Evolutionary conservation across 371 early-diverging fungal genomes (phyloP).

Genomic region (Batrachochytrium dendrobatidis): DNA sequence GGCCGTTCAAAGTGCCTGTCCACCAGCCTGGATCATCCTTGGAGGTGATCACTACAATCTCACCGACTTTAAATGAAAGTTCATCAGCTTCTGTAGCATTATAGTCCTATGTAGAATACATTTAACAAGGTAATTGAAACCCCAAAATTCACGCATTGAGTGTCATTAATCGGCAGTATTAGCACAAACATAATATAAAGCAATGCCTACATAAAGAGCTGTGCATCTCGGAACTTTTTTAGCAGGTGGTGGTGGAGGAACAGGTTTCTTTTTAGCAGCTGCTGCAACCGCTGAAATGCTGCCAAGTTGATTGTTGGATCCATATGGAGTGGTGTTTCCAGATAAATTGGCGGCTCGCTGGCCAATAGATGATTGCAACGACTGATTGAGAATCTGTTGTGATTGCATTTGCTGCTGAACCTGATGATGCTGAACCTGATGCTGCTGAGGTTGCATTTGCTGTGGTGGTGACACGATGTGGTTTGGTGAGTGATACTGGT

Average conservation of each 20-base stretch:
- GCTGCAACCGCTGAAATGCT: slow-evolving; percentile 14
- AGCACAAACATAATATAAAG: too few species aligned
- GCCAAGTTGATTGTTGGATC: slow-evolving; percentile 1
- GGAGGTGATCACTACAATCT: slow-evolving; percentile 33
- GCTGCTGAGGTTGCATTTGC: background rate
- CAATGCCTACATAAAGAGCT: slow-evolving; percentile 44
- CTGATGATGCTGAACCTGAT: too few species aligned
- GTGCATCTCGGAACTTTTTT: slow-evolving; percentile 39
- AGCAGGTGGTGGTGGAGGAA: slow-evolving; percentile 45
- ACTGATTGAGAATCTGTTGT: too few species aligned
- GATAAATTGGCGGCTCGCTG: background rate
- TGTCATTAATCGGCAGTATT: too few species aligned
- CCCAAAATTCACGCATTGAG: too few species aligned
- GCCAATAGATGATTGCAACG: slow-evolving; percentile 1
- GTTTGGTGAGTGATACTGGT: background rate
- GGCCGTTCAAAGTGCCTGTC: slow-evolving; percentile 57
- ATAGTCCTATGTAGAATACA: slow-evolving; percentile 24
- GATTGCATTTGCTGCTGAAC: too few species aligned
- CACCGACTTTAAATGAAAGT: slow-evolving; percentile 40
- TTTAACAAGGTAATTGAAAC: too few species aligned
- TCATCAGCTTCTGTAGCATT: slow-evolving; percentile 43
- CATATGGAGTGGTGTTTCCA: slow-evolving; percentile 4
- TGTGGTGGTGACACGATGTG: background rate
- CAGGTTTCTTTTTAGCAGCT: slow-evolving; percentile 34
- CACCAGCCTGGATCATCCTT: slow-evolving; percentile 41